Conservation (phyloP, 768 basidiomycete species). For the Leccinum olivaceopallidum region DNA sequence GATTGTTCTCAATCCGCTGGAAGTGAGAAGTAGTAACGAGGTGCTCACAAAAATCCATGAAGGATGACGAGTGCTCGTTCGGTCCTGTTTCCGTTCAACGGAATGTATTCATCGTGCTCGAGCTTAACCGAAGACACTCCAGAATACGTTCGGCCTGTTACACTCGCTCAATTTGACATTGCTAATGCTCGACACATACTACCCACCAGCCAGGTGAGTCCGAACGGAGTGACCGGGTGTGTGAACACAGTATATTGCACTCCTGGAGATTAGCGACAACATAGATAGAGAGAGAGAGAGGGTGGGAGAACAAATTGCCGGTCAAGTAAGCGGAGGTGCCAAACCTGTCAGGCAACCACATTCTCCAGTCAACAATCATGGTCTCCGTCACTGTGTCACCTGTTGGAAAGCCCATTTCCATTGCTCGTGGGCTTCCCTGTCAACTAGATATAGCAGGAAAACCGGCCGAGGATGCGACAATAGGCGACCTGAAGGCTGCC, state of each 20-base stretch:
- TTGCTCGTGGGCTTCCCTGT: slow-evolving; percentile 53
- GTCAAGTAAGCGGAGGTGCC: background rate
- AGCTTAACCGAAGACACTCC: slow-evolving; percentile 28
- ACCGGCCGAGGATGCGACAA: slow-evolving; percentile 48
- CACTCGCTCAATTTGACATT: slow-evolving; percentile 7
- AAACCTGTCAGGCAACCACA: background rate
- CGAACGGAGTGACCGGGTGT: background rate
- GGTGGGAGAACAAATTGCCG: background rate
- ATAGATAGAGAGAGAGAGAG: slow-evolving; percentile 6
- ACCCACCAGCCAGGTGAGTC: slow-evolving; percentile 11
- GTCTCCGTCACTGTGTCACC: slow-evolving; percentile 55
- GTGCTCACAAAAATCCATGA: slow-evolving; percentile 62
- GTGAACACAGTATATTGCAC: background rate
- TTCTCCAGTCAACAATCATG: slow-evolving; percentile 34
- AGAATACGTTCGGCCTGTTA: slow-evolving; percentile 24
- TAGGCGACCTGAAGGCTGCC: slow-evolving; percentile 68
- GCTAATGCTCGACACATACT: too few species aligned
- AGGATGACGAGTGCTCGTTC: slow-evolving; percentile 55
- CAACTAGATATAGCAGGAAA: slow-evolving; percentile 49
- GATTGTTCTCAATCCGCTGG: slow-evolving; percentile 4
- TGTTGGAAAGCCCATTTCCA: slow-evolving; percentile 43
- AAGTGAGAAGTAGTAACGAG: background rate
- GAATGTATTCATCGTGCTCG: slow-evolving; percentile 34
- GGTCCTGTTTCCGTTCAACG: slow-evolving; percentile 27
- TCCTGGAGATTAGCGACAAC: slow-evolving; percentile 9